A percentile compares a stretch with the other conserved stretches of the same genome.
phyloP scores from a whole-genome alignment of 345 rosid genomes.

The Anastatica hierochuntica region DNA sequence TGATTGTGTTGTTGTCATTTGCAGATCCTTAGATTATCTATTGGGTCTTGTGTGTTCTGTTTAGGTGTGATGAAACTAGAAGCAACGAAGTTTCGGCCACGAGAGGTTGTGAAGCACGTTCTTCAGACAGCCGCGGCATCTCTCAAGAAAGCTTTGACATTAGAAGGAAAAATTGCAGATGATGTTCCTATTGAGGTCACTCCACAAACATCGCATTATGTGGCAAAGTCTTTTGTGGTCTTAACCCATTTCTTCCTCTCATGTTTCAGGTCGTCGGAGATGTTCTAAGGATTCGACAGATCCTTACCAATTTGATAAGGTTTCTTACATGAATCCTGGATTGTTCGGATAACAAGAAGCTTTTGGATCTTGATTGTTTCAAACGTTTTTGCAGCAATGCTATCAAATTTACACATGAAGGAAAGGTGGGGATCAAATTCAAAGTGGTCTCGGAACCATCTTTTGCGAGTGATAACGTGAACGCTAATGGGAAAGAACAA shows the following conservation, averaged over 20 bases:
- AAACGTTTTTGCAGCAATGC: slow-evolving; percentile 58
- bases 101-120: slow-evolving; percentile 89
- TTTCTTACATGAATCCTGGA: slow-evolving; percentile 16
- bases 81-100: slow-evolving; percentile 83
- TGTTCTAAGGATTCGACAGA: slow-evolving; percentile 89
- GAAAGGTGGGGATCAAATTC: slow-evolving; percentile 77
- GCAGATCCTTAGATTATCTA: background rate
- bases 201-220: slow-evolving; percentile 1
- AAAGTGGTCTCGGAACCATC: slow-evolving; percentile 61
- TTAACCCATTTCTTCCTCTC: background rate
- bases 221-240: background rate
- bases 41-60: background rate
- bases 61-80: slow-evolving; percentile 90
- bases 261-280: slow-evolving; percentile 81
- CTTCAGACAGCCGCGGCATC: slow-evolving; percentile 97
- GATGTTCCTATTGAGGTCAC: slow-evolving; percentile 81
- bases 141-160: slow-evolving; percentile 55
- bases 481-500: slow-evolving; percentile 30
- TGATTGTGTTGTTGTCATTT: background rate
- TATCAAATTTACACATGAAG: slow-evolving; percentile 89
- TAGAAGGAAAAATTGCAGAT: slow-evolving; percentile 78
- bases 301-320: slow-evolving; percentile 95
- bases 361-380: background rate
- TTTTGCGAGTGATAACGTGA: slow-evolving; percentile 27
- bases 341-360: background rate